Evolutionary conservation across 164 flowering plant species (phyloP).

Genomic region (Chimonanthus salicifolius): DNA sequence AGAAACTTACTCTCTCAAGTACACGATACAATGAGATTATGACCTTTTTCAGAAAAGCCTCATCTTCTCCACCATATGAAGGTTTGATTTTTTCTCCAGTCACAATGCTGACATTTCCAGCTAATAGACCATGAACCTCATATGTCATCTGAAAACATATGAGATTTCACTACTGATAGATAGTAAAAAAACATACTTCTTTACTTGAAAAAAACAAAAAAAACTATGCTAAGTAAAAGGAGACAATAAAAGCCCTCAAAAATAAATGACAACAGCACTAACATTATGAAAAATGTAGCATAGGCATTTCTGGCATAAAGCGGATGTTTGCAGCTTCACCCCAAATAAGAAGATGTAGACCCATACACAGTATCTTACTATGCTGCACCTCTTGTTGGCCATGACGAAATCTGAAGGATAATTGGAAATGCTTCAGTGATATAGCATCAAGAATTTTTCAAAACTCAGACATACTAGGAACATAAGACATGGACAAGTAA

Average conservation of each 20-base stretch:
- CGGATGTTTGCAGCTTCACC: conserved; percentile 98
- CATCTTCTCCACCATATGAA: conserved; percentile 98
- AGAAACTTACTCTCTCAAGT: conserved; percentile 54
- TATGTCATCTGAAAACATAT: conserved; percentile 80
- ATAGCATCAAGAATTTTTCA: not conserved
- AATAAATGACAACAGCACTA: conserved; percentile 21
- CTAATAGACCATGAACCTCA: conserved; percentile 92
- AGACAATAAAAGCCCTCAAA: not conserved
- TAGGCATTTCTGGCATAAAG: conserved; percentile 96
- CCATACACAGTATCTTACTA: conserved; percentile 91
- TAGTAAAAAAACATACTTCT: too few species aligned
- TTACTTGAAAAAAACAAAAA: not conserved
- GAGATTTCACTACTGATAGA: not conserved
- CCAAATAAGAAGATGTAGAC: conserved; percentile 93
- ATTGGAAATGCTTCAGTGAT: not conserved
- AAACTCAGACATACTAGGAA: not conserved
- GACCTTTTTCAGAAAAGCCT: conserved; percentile 91
- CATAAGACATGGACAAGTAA: not conserved
- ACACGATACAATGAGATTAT: conserved; percentile 87
- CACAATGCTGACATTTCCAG: conserved; percentile 95
- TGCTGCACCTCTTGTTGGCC: conserved; percentile 83
- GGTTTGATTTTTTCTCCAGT: conserved; percentile 98
- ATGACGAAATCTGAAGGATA: conserved; percentile 67
- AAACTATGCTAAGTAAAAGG: not conserved
- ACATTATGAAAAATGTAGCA: conserved; percentile 98